These are phyloP conservation scores for Carex scoparia DNA, from an alignment of 176 grass and related monocot species.

Conservation along the genomic window DNA sequence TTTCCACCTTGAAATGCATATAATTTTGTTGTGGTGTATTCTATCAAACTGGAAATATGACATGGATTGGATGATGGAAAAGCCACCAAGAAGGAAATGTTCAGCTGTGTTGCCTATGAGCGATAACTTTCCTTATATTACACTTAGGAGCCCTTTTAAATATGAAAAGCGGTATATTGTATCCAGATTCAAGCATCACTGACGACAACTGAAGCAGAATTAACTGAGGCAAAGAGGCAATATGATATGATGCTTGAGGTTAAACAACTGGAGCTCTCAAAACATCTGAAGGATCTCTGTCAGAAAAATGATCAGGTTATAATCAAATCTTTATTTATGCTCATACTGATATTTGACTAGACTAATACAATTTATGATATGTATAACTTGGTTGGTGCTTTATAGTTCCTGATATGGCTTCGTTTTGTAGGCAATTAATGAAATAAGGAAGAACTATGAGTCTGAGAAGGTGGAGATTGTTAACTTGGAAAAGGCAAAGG, in stretches of 20 bases:
- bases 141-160: background rate
- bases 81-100: background rate
- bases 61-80: background rate
- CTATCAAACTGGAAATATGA: background rate
- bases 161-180: slow-evolving; percentile 29
- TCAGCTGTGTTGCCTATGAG: background rate
- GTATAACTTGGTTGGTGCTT: background rate
- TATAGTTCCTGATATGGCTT: slow-evolving; percentile 19
- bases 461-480: slow-evolving; percentile 82
- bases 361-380: background rate
- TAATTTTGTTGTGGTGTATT: too few relatives aligned
- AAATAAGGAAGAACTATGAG: slow-evolving; percentile 84
- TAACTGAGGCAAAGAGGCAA: slow-evolving; percentile 69
- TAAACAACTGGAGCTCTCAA: slow-evolving; percentile 89
- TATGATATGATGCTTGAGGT: slow-evolving; percentile 88
- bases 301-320: slow-evolving; percentile 91
- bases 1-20: background rate
- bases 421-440: slow-evolving; percentile 78
- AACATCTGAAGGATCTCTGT: slow-evolving; percentile 85
- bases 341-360: background rate
- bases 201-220: slow-evolving; percentile 56
- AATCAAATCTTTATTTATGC: slow-evolving; percentile 6
- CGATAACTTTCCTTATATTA: background rate
- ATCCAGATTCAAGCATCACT: slow-evolving; percentile 66
- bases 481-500: slow-evolving; percentile 78